These are phyloP conservation scores for Spinacia oleracea DNA, from an alignment of 179 eudicot genomes.

Conservation along the genomic window DNA sequence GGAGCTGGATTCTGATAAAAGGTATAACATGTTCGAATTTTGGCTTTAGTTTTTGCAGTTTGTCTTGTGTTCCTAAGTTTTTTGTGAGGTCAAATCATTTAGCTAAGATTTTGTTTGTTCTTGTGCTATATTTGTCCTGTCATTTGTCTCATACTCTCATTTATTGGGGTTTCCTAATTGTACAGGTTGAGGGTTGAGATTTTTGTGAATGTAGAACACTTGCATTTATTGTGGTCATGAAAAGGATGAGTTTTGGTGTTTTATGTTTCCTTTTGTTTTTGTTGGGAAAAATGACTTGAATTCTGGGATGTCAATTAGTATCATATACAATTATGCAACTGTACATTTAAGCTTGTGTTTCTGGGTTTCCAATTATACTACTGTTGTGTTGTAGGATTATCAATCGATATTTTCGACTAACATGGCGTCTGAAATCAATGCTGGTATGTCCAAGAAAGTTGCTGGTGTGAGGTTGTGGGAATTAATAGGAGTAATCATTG, in stretches of 20 bases:
- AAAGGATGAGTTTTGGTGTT: constrained; percentile 6
- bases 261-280: neutral
- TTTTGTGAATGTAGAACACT: constrained; percentile 17
- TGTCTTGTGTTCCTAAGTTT: constrained; percentile 11
- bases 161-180: neutral
- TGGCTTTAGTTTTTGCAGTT: constrained; percentile 13
- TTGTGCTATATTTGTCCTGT: constrained; percentile 13
- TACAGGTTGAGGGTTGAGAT: constrained; percentile 18
- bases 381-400: constrained; percentile 24
- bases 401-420: neutral
- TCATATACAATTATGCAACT: neutral
- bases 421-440: constrained; percentile 63
- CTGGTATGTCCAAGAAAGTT: constrained; percentile 59
- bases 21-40: constrained; percentile 14
- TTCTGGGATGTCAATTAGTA: constrained; percentile 11
- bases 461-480: constrained; percentile 78
- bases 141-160: constrained; percentile 18
- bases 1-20: constrained; percentile 20
- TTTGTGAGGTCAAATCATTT: constrained; percentile 22
- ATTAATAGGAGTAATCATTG: constrained; percentile 54
- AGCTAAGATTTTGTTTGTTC: constrained; percentile 21
- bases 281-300: neutral
- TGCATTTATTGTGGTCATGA: constrained; percentile 13
- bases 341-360: constrained; percentile 7
- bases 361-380: constrained; percentile 2